Evolutionary conservation across 2,329 filamentous ascomycete genomes (phyloP).

Genomic region (Cryphonectria radicalis): DNA sequence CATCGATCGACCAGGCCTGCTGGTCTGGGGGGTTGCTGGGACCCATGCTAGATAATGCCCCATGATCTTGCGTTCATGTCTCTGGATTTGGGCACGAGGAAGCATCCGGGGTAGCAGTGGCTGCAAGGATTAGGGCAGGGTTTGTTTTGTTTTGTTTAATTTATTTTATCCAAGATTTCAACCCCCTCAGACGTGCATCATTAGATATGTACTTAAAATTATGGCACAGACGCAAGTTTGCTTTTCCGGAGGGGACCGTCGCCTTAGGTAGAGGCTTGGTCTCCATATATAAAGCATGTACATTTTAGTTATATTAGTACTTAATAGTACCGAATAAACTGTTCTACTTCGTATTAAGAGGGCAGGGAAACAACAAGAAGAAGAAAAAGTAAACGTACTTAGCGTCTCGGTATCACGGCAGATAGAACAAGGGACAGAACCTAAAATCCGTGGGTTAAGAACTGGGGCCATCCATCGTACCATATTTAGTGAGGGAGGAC

Average conservation of each 20-base stretch:
- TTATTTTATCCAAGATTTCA: background rate
- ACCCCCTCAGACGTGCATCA: background rate
- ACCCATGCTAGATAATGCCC: background rate
- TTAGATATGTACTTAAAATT: background rate
- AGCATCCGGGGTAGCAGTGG: constrained; percentile 4
- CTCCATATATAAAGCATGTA: background rate
- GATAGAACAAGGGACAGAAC: background rate
- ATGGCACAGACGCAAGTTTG: background rate
- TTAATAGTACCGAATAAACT: too few relatives aligned
- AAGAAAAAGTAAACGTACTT: background rate
- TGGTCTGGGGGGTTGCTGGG: background rate
- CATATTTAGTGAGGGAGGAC: background rate
- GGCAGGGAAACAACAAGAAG: too few relatives aligned
- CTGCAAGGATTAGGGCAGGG: background rate
- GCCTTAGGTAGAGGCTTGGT: too few relatives aligned
- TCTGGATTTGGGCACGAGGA: constrained; percentile 1
- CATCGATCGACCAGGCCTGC: background rate
- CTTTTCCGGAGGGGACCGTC: background rate
- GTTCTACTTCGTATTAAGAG: background rate
- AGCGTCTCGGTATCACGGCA: constrained; percentile 2
- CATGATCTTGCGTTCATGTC: background rate
- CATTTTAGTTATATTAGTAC: background rate
- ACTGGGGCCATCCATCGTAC: background rate
- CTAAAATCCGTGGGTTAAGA: background rate
- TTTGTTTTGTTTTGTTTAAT: background rate